Conservation (phyloP, 352 stramenopile genomes). For the Phytophthora lateralis region DNA sequence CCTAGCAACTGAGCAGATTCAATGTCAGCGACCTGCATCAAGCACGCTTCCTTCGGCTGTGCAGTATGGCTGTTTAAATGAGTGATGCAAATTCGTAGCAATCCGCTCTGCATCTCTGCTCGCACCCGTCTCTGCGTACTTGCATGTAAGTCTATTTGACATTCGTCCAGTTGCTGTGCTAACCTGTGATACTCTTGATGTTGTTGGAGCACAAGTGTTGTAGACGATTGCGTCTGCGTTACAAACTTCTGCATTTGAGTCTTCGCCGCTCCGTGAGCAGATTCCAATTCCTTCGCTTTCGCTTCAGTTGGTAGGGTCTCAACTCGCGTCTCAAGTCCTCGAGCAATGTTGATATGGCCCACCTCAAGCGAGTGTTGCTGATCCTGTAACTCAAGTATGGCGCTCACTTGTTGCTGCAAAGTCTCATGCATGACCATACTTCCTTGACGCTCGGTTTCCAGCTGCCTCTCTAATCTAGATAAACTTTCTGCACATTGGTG, state of each 20-base stretch:
- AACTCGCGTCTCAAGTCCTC: constrained; percentile 17
- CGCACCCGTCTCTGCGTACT: constrained; percentile 14
- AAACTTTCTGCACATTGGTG: background rate
- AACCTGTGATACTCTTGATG: background rate
- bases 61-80: constrained; percentile 2
- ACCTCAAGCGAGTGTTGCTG: constrained; percentile 21
- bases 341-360: constrained; percentile 16
- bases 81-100: constrained; percentile 14
- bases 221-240: constrained; percentile 1
- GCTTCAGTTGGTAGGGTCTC: constrained; percentile 4
- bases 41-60: constrained; percentile 11
- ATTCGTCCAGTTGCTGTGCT: constrained; percentile 17
- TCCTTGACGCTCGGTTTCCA: constrained; percentile 17
- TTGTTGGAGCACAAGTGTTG: constrained; percentile 1
- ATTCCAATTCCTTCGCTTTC: constrained; percentile 6
- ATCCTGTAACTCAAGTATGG: constrained; percentile 19
- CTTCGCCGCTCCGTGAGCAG: background rate
- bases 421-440: constrained; percentile 17
- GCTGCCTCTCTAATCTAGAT: constrained; percentile 13
- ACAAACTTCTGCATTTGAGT: constrained; percentile 1
- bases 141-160: constrained; percentile 14
- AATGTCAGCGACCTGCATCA: constrained; percentile 28
- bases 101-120: constrained; percentile 17
- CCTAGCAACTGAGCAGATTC: constrained; percentile 16
- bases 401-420: constrained; percentile 17